These are phyloP conservation scores for Gossypium gossypioides DNA, from an alignment of 441 rosid genomes.

Conservation along the genomic window DNA sequence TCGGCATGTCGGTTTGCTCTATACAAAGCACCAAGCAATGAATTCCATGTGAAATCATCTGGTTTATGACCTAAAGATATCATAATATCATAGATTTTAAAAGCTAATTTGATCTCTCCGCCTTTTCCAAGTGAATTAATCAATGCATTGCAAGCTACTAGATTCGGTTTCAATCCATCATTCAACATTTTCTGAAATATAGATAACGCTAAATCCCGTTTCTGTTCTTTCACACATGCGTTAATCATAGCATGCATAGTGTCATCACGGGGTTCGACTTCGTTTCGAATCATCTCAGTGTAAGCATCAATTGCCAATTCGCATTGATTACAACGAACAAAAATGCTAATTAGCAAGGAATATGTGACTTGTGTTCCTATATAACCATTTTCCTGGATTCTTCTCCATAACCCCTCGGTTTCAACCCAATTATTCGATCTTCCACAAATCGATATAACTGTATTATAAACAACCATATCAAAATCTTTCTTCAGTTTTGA, in stretches of 20 bases:
- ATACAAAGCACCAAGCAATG: constrained; percentile 49
- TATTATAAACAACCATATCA: constrained; percentile 67
- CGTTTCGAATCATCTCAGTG: constrained; percentile 47
- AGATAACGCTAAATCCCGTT: constrained; percentile 46
- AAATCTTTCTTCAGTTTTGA: constrained; percentile 26
- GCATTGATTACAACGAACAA: constrained; percentile 47
- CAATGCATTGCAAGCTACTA: constrained; percentile 56
- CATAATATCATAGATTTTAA: constrained; percentile 35
- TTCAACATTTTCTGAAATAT: constrained; percentile 49
- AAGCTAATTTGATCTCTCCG: constrained; percentile 47
- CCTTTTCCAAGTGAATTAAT: constrained; percentile 67
- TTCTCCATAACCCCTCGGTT: constrained; percentile 54
- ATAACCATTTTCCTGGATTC: constrained; percentile 42
- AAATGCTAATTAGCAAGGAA: constrained; percentile 53
- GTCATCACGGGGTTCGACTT: constrained; percentile 43
- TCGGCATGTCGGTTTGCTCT: constrained; percentile 34
- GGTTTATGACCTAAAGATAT: constrained; percentile 38
- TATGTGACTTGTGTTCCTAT: constrained; percentile 55
- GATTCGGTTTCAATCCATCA: constrained; percentile 42
- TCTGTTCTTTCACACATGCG: constrained; percentile 51
- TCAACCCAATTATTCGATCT: constrained; percentile 40
- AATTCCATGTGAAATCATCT: constrained; percentile 74
- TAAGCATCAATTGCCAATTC: constrained; percentile 67
- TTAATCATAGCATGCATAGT: constrained; percentile 48
- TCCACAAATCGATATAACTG: constrained; percentile 61